These are phyloP conservation scores for Cyclocybe aegerita DNA, from an alignment of 768 basidiomycete species.

Conservation along the genomic window DNA sequence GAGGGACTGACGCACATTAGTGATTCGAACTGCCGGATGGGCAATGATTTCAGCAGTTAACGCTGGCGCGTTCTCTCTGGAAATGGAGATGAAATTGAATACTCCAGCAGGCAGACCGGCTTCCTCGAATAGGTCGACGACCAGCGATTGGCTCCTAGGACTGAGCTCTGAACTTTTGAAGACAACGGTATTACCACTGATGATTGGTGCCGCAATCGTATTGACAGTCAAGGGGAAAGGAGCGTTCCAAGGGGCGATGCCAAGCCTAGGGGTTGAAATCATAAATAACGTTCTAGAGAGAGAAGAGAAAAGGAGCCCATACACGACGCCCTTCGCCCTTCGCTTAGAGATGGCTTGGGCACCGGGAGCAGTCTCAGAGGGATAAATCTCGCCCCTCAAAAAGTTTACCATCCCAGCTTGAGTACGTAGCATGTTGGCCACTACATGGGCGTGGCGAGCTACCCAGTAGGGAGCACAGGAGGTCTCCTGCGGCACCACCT, in stretches of 20 bases:
- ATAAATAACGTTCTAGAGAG: not conserved
- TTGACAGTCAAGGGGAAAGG: slow-evolving; percentile 44
- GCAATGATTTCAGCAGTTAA: slow-evolving; percentile 53
- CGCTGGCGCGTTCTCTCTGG: slow-evolving; percentile 39
- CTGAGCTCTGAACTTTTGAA: slow-evolving; percentile 52
- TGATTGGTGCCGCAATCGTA: slow-evolving; percentile 42
- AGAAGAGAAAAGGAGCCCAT: slow-evolving; percentile 15
- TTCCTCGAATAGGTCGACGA: slow-evolving; percentile 48
- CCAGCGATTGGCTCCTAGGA: slow-evolving; percentile 45
- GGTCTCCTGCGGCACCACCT: slow-evolving; percentile 37
- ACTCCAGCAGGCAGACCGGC: slow-evolving; percentile 64
- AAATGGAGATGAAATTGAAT: slow-evolving; percentile 53
- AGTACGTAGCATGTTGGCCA: slow-evolving; percentile 25
- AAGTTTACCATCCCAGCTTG: slow-evolving; percentile 33
- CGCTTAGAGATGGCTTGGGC: slow-evolving; percentile 42
- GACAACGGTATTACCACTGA: slow-evolving; percentile 59
- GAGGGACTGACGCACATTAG: slow-evolving; percentile 40
- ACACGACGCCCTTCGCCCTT: slow-evolving; percentile 55
- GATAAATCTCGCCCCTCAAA: slow-evolving; percentile 43
- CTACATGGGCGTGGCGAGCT: slow-evolving; percentile 22
- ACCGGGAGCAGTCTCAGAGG: slow-evolving; percentile 41
- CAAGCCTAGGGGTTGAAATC: slow-evolving; percentile 32
- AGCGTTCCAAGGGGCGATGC: slow-evolving; percentile 59
- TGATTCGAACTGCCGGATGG: slow-evolving; percentile 48
- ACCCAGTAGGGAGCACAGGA: slow-evolving; percentile 30